Base-by-base conservation (phyloP, 2,329 filamentous ascomycete species). In the Sarocladium brachiariae region DNA sequence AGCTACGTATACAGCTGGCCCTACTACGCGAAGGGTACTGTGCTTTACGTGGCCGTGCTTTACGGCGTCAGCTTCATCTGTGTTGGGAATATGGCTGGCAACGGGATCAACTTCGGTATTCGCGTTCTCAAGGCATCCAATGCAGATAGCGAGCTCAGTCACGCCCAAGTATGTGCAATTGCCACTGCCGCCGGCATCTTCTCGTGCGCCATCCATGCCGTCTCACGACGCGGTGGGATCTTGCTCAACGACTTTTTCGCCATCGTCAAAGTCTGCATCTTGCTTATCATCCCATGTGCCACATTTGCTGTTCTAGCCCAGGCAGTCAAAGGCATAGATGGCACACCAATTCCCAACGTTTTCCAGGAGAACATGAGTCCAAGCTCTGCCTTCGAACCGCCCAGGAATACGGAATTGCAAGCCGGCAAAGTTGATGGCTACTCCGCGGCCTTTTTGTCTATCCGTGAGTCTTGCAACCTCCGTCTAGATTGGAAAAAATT, bases 231-330 rank as follows among this genome's bases (percentile, higher is more conserved):
- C 7, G 74, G 73, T 2, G 77, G 77, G 2, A 76, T 80, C 38
- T 58, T 65, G 19, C 56, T 79, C 21, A 77, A 75, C 58, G 79
- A 79, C 53, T 21, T 68, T n/a, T 63, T 80, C 27, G 76, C 76
- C 3, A 59, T 71, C 2, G 56, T 76, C 52, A 80, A 80, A 55
- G 59, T 77, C 2, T 56, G 64, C 41, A 69, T 78, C 2, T 65
- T 80, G 2, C 50, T 77, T 1, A 60, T 71, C 9, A 73, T 80
- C 49, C 58, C 68, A 14, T 51, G 61, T 7, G 58, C 61, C 6
- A 63, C 66, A 14, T 62, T 67, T 16, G 56, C 63, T 10, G 66
- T 68, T 2, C n/a, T 43, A 25, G 39, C 21, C 16, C 7, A 43
- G n/a, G 39, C 21, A 3, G 21, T 43, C 19, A 43, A 43, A 19